These are phyloP conservation scores for Cadophora sp. DNA, from an alignment of 2,329 filamentous ascomycete species.

Conservation along the genomic window DNA sequence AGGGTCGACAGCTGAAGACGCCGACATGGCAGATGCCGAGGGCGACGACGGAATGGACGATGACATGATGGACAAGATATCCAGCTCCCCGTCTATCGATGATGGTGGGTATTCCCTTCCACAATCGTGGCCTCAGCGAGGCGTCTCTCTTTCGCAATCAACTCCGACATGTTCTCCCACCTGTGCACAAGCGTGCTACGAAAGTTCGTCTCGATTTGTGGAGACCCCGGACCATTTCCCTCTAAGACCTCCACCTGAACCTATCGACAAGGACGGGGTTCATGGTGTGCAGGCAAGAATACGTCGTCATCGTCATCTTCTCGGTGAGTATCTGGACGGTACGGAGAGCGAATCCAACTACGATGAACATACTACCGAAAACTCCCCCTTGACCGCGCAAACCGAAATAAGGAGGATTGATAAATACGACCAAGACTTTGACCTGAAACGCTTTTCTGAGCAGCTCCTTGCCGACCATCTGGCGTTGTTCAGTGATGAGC, in stretches of 20 bases:
- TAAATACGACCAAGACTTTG: slow-evolving; percentile 33
- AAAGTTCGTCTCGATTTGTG: slow-evolving; percentile 43
- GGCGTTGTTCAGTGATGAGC: slow-evolving; percentile 6
- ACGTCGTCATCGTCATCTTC: slow-evolving; percentile 54
- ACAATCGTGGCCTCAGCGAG: slow-evolving; percentile 40
- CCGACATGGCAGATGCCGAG: slow-evolving; percentile 70
- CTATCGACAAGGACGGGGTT: slow-evolving; percentile 37
- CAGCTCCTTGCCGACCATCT: slow-evolving; percentile 25
- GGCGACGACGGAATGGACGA: slow-evolving; percentile 78
- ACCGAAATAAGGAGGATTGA: slow-evolving; percentile 18
- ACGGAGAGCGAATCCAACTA: slow-evolving; percentile 49
- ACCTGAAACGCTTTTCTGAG: slow-evolving; percentile 30
- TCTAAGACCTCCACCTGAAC: slow-evolving; percentile 31
- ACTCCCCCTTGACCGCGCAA: slow-evolving; percentile 14
- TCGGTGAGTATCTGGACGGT: slow-evolving; percentile 53
- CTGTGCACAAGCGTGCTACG: slow-evolving; percentile 44
- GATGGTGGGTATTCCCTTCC: slow-evolving; percentile 80
- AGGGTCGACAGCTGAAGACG: slow-evolving; percentile 58
- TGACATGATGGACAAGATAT: slow-evolving; percentile 98
- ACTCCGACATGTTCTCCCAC: slow-evolving; percentile 28
- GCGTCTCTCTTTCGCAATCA: slow-evolving; percentile 37
- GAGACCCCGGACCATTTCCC: slow-evolving; percentile 41
- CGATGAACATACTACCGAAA: slow-evolving; percentile 55
- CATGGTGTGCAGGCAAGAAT: slow-evolving; percentile 35
- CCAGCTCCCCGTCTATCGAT: slow-evolving; percentile 97